phyloP scores from a whole-genome alignment of 1,139 yeast genomes.

The Ogataea hybrid region DNA sequence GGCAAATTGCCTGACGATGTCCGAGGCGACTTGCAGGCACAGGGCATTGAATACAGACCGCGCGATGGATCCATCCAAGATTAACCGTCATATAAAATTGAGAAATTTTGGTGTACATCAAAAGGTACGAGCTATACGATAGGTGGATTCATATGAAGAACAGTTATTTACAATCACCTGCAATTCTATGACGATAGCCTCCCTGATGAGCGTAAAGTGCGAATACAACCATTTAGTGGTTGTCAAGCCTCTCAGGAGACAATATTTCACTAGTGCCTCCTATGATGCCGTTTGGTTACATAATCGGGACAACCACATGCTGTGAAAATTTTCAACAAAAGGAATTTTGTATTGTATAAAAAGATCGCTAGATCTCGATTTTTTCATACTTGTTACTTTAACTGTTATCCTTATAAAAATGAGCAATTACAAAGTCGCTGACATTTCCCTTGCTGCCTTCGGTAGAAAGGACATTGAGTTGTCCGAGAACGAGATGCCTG shows the following conservation, averaged over 20 bases:
- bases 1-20: constrained; percentile 91
- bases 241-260: not conserved
- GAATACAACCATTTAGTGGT: too few relatives aligned
- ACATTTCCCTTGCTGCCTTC: constrained; percentile 97
- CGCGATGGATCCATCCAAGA: constrained; percentile 81
- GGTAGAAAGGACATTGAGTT: constrained; percentile 99
- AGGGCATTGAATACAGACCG: constrained; percentile 84
- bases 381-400: not conserved
- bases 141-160: not conserved
- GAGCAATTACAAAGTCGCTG: constrained; percentile 82
- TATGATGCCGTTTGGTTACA: constrained; percentile 5
- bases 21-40: constrained; percentile 65
- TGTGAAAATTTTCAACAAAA: constrained; percentile 13
- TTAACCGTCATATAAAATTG: constrained; percentile 5
- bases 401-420: constrained; percentile 3
- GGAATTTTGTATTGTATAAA: constrained; percentile 4
- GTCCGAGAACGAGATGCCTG: constrained; percentile 99
- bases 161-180: not conserved
- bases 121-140: constrained; percentile 6
- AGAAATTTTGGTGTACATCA: not conserved
- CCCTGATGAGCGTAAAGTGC: too few relatives aligned
- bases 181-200: not conserved
- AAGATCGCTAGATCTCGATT: constrained; percentile 8
- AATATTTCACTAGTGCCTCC: not conserved
- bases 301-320: constrained; percentile 11